Base-by-base conservation (phyloP, 176 grass and related monocot species). In the Musa troglodytarum region DNA sequence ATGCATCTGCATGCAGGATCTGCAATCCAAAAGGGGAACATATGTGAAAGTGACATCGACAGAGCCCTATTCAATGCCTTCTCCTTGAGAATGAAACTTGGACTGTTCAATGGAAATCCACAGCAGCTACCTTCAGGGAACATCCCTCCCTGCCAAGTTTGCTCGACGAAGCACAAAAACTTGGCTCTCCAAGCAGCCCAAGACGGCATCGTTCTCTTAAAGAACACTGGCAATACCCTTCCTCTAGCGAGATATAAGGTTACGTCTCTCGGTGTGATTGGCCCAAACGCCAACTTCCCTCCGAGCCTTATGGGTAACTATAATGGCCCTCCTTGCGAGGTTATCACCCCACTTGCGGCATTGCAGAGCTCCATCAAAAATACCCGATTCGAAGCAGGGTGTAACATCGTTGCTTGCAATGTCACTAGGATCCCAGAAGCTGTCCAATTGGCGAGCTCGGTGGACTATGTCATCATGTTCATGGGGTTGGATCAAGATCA, bases 401-500 rank as follows among this genome's bases (percentile, higher is more conserved):
- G 94, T 77, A 63, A 78, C 69, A 75, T 76, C 2, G 90, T 83
- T 10, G 90, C 88, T 19, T 97, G 94, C 72, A 81, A 72, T 75
- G 74, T 75, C 1, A 81, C 85, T 0, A 58, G 74, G 20, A 87
- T 87, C 2, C 68, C 72, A 1, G 86, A 91, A 57, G 94, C 94
- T 0, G 90, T 88, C 15, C 80, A 83, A 1, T 79, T 86, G 16
- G 90, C 86, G 1, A 76, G 82, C 17, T 73, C 84, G 4, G 90
- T 82, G 17, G 86, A 91, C 75, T 64, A 73, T 22, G 88, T 97
- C 1, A 56, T 97, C 28, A 53, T 97, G 68, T 93, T 97, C 84
- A 89, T 97, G 94, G 94, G 94, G 53, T 82, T 97, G 11, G 94
- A 97, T n/a, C 88, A 88, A 78, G 65, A 88, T 2, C 83, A 90